Base-by-base conservation (phyloP, 2,329 filamentous ascomycete genomes). In the Ascochyta fabae region DNA sequence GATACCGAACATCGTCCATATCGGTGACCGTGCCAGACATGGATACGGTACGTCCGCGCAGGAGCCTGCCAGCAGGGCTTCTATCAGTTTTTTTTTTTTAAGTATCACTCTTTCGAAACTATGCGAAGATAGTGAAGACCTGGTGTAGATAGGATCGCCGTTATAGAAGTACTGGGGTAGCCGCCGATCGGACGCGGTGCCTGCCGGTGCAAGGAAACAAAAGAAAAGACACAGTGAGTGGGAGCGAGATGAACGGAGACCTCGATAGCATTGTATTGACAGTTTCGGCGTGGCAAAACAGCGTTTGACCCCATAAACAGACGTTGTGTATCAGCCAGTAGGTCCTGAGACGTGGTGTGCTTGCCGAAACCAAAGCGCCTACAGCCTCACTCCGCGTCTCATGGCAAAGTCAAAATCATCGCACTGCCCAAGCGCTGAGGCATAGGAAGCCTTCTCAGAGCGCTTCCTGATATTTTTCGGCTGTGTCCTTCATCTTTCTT, bases 1-100 rank as follows among this genome's bases (percentile, higher is more conserved):
- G 59, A 44, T 68, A 66, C 9, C 67, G 65, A 16, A 64, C 53
- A 35, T 67, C 60, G 22, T 68, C 66, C 33, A 68, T 40, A 16
- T 61, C 48, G 31, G 16, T 35, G 3, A 19, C 39, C 10, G 26
- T 24, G n/a, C 39, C 38, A 36, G 47, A 26, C 53, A 56, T 56
- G 35, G 19, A 40, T 29, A 27, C 24, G 23, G n/a, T 16, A 16
- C n/a, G 29, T 44, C 10, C 13, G 42, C 22, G 16, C 42, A 39
- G 26, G 31, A 12, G 33, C 53, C 47, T 51, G 53, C 53, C 53
- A 51, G 53, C 53, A 51, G 53, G 26, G 6, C 43, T 26, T 8
- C n/a, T 47, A 33, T 49, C 42, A 36, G 3, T 31, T 29, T 31
- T 19, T 36, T 23, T 7, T 6, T 19, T 16, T 16, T 16, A 16